phyloP scores from a whole-genome alignment of 371 early-diverging fungal species.

The Mucor saturninus region DNA sequence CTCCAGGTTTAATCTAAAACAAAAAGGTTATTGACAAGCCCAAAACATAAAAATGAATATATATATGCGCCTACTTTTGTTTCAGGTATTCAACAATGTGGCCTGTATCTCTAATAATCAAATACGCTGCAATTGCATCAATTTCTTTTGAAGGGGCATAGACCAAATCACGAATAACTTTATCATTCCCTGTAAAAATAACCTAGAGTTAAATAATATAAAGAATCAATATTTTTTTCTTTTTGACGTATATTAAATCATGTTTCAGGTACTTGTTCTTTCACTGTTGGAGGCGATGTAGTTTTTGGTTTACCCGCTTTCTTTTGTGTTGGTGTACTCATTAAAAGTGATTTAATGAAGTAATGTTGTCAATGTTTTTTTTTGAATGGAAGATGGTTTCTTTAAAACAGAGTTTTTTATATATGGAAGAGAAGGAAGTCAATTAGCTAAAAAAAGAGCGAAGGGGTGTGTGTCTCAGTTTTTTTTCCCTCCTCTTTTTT shows the following conservation, averaged over 20 bases:
- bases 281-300: neutral
- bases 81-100: constrained; percentile 29
- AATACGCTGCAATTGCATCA: constrained; percentile 14
- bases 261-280: constrained; percentile 12
- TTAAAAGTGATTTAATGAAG: neutral
- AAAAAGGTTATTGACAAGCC: neutral
- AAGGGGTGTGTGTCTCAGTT: neutral
- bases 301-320: constrained; percentile 8
- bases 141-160: constrained; percentile 27
- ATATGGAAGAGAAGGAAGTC: neutral
- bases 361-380: neutral
- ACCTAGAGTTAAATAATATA: constrained; percentile 8
- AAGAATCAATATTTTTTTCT: neutral
- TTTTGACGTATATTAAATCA: neutral
- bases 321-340: constrained; percentile 13
- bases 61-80: constrained; percentile 21
- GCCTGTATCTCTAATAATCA: constrained; percentile 26
- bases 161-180: constrained; percentile 20
- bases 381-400: neutral
- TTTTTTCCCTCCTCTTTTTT: neutral
- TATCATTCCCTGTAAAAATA: constrained; percentile 22
- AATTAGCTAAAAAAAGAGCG: neutral
- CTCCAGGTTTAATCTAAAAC: constrained; percentile 22
- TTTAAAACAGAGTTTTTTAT: too few relatives aligned
- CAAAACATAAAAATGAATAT: neutral